phyloP scores from a whole-genome alignment of 805 yeast species.

The Candida caryicola region DNA sequence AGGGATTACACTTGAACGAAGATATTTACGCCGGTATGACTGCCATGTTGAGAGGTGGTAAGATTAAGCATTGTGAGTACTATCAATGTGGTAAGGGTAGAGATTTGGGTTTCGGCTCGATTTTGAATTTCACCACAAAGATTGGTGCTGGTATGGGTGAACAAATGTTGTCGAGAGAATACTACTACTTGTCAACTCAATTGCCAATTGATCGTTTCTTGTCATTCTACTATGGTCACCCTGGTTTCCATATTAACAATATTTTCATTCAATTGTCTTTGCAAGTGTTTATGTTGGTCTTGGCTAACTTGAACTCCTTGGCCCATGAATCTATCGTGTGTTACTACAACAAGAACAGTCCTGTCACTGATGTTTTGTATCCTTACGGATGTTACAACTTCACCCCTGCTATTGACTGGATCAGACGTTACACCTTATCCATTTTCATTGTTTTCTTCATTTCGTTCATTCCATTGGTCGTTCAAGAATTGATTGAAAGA shows the following conservation, averaged over 20 bases:
- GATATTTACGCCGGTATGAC: slow-evolving; percentile 90
- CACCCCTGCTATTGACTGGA: slow-evolving; percentile 74
- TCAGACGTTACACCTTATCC: slow-evolving; percentile 75
- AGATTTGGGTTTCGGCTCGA: slow-evolving; percentile 84
- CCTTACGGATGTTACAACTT: slow-evolving; percentile 77
- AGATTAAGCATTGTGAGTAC: slow-evolving; percentile 84
- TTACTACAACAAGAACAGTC: slow-evolving; percentile 60
- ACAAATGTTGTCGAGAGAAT: slow-evolving; percentile 81
- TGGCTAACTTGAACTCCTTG: slow-evolving; percentile 68
- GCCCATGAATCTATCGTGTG: slow-evolving; percentile 72
- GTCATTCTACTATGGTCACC: slow-evolving; percentile 82
- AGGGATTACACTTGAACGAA: slow-evolving; percentile 81
- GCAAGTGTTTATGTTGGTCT: slow-evolving; percentile 67
- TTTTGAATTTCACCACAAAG: slow-evolving; percentile 80
- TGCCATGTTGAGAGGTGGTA: slow-evolving; percentile 79
- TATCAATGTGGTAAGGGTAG: slow-evolving; percentile 90
- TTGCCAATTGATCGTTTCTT: slow-evolving; percentile 77
- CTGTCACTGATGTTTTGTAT: slow-evolving; percentile 60
- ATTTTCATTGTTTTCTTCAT: slow-evolving; percentile 80
- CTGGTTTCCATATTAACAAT: slow-evolving; percentile 83
- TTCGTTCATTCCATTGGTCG: slow-evolving; percentile 73
- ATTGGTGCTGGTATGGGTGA: slow-evolving; percentile 95
- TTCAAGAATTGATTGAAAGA: slow-evolving; percentile 79
- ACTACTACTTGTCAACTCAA: slow-evolving; percentile 77
- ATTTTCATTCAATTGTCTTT: slow-evolving; percentile 73